Conservation (phyloP, 306 rosid species). For the Quercus suber region DNA sequence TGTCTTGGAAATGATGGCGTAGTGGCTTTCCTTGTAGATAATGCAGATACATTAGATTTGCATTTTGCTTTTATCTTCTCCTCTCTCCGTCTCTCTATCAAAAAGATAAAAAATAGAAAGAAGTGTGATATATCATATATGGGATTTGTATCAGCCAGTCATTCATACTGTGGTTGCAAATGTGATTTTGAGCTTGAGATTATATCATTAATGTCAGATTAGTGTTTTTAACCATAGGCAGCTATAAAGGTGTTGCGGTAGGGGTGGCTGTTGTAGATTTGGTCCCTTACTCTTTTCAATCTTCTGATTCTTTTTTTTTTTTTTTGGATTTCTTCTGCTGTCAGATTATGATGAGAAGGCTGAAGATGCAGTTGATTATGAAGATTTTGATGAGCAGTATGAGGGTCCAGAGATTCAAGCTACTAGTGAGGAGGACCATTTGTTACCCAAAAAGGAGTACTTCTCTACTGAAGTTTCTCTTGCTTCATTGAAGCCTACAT, state of each 20-base stretch:
- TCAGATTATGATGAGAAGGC: slow-evolving; percentile 86
- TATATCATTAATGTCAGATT: neutral
- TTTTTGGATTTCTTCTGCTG: slow-evolving; percentile 12
- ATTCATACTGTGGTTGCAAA: neutral
- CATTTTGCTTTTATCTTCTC: no score
- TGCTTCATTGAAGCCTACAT: slow-evolving; percentile 49
- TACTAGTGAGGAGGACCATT: slow-evolving; percentile 79
- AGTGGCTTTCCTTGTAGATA: no score
- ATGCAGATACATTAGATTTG: no score
- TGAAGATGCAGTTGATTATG: slow-evolving; percentile 91
- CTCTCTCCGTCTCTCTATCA: no score
- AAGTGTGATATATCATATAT: no score
- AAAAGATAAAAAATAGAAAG: no score
- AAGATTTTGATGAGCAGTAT: slow-evolving; percentile 93
- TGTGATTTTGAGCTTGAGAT: neutral
- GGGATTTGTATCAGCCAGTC: no score
- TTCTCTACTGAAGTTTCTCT: slow-evolving; percentile 57
- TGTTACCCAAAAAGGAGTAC: slow-evolving; percentile 76
- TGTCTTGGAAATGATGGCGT: no score
- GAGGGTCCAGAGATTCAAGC: slow-evolving; percentile 92
- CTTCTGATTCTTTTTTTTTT: neutral
- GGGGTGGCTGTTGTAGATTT: no score
- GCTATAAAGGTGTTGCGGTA: neutral
- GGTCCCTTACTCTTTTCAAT: neutral
- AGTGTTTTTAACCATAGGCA: neutral